Evolutionary conservation across 768 basidiomycete genomes (phyloP).

Genomic region (Lanmaoa pseudosensibilis): DNA sequence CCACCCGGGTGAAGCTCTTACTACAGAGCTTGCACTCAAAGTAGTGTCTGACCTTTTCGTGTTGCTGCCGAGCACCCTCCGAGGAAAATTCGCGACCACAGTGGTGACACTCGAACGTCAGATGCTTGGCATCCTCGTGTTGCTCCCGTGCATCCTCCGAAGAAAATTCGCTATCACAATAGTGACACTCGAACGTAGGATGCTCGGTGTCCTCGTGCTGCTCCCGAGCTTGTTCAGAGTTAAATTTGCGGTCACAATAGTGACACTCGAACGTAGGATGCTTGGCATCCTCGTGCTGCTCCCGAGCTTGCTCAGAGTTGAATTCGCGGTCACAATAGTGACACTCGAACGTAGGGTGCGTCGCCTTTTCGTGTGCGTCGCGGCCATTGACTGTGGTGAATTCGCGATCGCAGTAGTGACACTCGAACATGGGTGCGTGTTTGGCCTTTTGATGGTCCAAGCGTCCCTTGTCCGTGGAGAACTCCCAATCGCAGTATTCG

Average conservation of each 20-base stretch:
- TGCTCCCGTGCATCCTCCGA: neutral
- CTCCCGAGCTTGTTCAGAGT: neutral
- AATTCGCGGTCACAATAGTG: neutral
- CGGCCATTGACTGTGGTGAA: conserved; percentile 7
- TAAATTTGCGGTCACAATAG: neutral
- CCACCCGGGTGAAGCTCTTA: neutral
- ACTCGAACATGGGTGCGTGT: conserved; percentile 14
- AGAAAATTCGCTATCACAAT: neutral
- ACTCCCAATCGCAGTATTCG: conserved; percentile 12
- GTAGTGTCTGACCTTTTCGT: conserved; percentile 12
- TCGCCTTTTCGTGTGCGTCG: conserved; percentile 7
- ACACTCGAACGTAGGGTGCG: conserved; percentile 11
- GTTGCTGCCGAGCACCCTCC: neutral
- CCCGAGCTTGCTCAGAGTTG: too few relatives aligned
- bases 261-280: neutral
- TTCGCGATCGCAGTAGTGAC: conserved; percentile 6
- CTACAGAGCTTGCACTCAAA: neutral
- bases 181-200: neutral
- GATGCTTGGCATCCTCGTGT: neutral
- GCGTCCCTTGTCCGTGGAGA: conserved; percentile 4
- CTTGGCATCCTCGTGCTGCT: neutral
- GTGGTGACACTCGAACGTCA: conserved; percentile 6
- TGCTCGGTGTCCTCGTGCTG: neutral
- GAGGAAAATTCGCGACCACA: conserved; percentile 12
- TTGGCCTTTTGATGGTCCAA: conserved; percentile 11